A percentile compares a stretch with the other conserved stretches of the same genome.
Evolutionary conservation across 2,329 filamentous ascomycete genomes (phyloP).

Genomic region (Grosmannia penicillata): DNA sequence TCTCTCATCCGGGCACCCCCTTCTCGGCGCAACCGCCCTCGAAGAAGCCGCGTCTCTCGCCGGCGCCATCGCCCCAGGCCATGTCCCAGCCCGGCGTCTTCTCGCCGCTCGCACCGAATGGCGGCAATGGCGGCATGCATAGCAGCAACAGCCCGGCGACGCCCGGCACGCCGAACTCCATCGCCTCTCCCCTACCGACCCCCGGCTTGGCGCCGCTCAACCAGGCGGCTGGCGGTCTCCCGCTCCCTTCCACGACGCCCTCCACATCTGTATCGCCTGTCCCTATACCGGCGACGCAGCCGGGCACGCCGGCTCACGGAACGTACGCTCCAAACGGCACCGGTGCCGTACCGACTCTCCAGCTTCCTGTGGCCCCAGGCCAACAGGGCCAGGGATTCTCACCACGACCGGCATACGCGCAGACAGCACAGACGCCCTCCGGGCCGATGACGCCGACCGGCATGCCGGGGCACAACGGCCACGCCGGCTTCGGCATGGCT

Average conservation of each 20-base stretch:
- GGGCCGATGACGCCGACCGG: constrained; percentile 7
- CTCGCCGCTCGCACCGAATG: constrained; percentile 4
- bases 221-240: constrained; percentile 10
- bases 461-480: no score
- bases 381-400: background rate
- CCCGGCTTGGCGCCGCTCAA: constrained; percentile 6
- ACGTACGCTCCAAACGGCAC: background rate
- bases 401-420: constrained; percentile 2
- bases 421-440: constrained; percentile 4
- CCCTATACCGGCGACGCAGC: constrained; percentile 1
- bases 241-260: constrained; percentile 45
- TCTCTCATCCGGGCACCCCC: constrained; percentile 5
- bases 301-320: background rate
- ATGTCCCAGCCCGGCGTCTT: constrained; percentile 2
- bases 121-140: background rate
- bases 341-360: constrained; percentile 3
- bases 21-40: constrained; percentile 14
- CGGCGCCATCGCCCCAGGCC: constrained; percentile 7
- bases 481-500: no score
- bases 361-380: constrained; percentile 3
- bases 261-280: constrained; percentile 4
- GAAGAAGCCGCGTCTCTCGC: constrained; percentile 10
- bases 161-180: constrained; percentile 10
- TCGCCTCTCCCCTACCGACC: constrained; percentile 8
- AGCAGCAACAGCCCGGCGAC: constrained; percentile 7